Evolutionary conservation across 163 green algal species (phyloP).

Genomic region (Chloromonas sp.): DNA sequence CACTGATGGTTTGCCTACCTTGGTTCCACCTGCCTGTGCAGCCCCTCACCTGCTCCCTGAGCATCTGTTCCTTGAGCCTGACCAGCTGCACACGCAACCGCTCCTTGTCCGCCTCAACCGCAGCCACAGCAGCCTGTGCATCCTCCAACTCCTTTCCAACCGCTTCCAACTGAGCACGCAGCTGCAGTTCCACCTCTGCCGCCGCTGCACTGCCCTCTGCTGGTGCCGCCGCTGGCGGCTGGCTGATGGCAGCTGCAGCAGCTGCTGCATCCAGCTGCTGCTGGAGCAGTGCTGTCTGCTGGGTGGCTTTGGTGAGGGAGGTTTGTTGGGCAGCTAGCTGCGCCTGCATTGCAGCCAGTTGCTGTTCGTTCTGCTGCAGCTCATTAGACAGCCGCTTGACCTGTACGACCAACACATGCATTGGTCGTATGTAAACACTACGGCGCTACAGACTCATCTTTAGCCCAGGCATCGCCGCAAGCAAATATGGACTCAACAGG

Average conservation of each 20-base stretch:
- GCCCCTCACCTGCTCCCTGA: background rate
- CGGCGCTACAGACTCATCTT: no score
- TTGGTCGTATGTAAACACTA: no score
- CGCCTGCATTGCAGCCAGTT: background rate
- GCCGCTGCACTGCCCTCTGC: background rate
- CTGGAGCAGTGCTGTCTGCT: background rate
- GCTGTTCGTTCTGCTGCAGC: background rate
- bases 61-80: conserved; percentile 1
- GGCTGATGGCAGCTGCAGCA: background rate
- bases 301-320: background rate
- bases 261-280: background rate
- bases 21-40: background rate
- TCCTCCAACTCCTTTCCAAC: background rate
- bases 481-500: no score
- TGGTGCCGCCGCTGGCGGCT: background rate
- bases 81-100: background rate
- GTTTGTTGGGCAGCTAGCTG: no score
- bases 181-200: background rate
- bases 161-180: background rate
- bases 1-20: no score
- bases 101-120: background rate
- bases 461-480: no score
- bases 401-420: background rate
- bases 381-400: background rate
- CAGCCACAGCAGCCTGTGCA: background rate